phyloP scores from a whole-genome alignment of 257 asterid genomes.

The Nicotiana undulata region DNA sequence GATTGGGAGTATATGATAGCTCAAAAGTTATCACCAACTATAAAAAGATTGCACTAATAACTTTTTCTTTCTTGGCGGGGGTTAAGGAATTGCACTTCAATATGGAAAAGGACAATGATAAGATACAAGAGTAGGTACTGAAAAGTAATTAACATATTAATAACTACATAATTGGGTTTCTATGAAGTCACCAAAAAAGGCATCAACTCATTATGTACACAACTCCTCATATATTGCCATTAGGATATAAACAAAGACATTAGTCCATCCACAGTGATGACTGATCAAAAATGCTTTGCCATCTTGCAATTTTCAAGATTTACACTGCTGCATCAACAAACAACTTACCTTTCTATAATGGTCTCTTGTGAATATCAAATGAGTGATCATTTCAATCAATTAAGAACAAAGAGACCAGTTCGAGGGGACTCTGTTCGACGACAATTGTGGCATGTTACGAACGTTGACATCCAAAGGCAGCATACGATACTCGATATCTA shows the following conservation, averaged over 20 bases:
- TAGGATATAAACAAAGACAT: no score
- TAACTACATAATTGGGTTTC: background rate
- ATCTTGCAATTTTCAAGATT: background rate
- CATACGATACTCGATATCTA: conserved; percentile 73
- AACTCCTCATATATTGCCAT: background rate
- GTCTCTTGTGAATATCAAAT: background rate
- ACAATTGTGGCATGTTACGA: conserved; percentile 57
- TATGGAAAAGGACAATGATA: no score
- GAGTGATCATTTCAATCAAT: background rate
- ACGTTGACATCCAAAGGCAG: conserved; percentile 68
- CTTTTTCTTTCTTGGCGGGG: no score
- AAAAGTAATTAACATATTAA: background rate
- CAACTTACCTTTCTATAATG: background rate
- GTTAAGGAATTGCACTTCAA: no score
- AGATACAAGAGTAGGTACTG: no score
- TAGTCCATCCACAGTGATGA: background rate
- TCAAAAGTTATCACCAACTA: no score
- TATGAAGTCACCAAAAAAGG: background rate
- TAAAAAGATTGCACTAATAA: no score
- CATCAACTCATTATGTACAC: background rate
- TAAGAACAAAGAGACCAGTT: conserved; percentile 45
- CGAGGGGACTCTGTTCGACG: conserved; percentile 57
- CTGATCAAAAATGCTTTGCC: background rate
- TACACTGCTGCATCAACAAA: background rate
- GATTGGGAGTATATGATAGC: no score